A percentile compares a stretch with the other conserved stretches of the same genome.
Conservation (phyloP, 176 grass and related monocot genomes). For the Hyparrhenia diplandra region DNA sequence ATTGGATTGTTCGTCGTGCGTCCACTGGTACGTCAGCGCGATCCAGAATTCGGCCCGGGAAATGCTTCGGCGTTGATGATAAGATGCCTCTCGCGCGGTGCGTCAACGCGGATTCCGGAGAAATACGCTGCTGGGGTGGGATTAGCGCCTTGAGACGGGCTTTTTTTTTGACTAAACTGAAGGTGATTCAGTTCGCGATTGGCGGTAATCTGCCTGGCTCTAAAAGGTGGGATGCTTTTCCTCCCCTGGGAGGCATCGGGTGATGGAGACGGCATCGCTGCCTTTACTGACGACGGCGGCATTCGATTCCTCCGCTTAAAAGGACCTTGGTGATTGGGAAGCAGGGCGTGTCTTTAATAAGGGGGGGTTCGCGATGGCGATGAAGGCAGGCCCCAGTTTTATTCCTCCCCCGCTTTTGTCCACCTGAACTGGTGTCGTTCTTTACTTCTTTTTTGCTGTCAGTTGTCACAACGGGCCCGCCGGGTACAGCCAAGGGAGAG, state of each 20-base stretch:
- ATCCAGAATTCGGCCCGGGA: not conserved
- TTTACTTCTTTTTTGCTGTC: not conserved
- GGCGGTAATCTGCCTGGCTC: not conserved
- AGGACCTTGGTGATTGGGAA: conserved; percentile 7
- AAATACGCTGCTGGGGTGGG: not conserved
- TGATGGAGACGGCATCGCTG: conserved; percentile 20
- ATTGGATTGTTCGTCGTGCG: conserved; percentile 5
- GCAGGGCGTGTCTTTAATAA: conserved; percentile 27
- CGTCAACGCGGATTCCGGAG: not conserved
- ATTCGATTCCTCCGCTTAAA: conserved; percentile 34
- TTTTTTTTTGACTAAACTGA: not conserved
- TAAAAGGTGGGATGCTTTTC: conserved; percentile 32
- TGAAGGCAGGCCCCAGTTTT: not conserved
- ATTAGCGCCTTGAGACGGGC: not conserved
- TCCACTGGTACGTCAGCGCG: not conserved
- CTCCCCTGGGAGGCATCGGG: conserved; percentile 10
- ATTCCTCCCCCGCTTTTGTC: conserved; percentile 15
- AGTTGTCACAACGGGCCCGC: not conserved
- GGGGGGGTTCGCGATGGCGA: conserved; percentile 11
- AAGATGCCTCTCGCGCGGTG: not conserved
- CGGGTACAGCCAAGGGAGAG: not conserved
- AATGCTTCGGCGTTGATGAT: not conserved
- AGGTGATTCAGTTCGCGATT: conserved; percentile 10
- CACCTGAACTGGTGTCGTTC: conserved; percentile 3
- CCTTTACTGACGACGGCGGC: conserved; percentile 19